Evolutionary conservation across 345 rosid species (phyloP).

Genomic region (Gossypium thurberi): DNA sequence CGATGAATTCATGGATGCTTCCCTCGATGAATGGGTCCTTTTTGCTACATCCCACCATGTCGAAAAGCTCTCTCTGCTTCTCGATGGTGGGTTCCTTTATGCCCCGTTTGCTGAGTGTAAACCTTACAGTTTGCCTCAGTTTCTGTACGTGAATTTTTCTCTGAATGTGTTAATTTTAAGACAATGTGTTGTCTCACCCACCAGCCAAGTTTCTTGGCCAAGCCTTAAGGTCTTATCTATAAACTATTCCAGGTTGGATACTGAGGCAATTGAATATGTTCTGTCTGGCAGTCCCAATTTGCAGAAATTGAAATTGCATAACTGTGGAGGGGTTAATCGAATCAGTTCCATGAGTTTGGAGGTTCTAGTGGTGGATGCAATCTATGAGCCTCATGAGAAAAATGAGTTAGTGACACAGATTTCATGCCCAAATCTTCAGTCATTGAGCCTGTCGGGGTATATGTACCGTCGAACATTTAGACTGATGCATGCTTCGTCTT

Average conservation of each 20-base stretch:
- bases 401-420: neutral
- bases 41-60: constrained; percentile 2
- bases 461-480: neutral
- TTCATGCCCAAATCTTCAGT: neutral
- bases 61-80: neutral
- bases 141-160: neutral
- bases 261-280: neutral
- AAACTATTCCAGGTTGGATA: neutral
- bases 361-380: neutral
- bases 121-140: constrained; percentile 3
- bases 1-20: neutral
- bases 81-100: neutral
- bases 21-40: neutral
- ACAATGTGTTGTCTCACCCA: neutral
- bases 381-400: neutral
- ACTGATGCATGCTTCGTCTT: constrained; percentile 3
- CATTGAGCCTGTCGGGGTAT: neutral
- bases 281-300: constrained; percentile 2
- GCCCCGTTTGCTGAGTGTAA: neutral
- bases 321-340: neutral
- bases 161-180: neutral
- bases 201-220: neutral
- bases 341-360: constrained; percentile 1
- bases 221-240: constrained; percentile 3
- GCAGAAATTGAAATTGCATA: neutral